Base-by-base conservation (phyloP, 352 stramenopile species). In the Pythium scleroteichum region DNA sequence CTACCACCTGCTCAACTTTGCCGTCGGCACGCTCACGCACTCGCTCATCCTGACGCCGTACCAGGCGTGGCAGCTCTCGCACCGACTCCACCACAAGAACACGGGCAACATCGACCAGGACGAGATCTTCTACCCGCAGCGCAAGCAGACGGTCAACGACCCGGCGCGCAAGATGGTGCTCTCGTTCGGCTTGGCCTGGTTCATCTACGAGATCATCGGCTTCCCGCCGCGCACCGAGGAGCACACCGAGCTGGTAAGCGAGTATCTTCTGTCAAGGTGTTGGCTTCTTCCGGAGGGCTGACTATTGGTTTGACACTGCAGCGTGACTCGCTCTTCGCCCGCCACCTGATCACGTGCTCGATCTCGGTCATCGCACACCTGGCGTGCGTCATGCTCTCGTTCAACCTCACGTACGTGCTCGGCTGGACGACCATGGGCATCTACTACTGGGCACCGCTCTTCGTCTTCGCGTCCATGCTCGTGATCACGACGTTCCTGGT, bases 51-150 rank as follows among this genome's bases (percentile, higher is more conserved):
- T 94, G 39, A 90, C 80, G 57, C 84, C 84, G 20, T 94, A 80
- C 71, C 76, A 91, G 68, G 76, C 75, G 46, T 94, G 84, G 82
- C 88, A 91, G 65, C 71, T 91, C 50, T 86, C 84, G 49, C 84
- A 92, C 68, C 82, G 84, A 40, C 82, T 89, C 60, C 84, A 94
- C 71, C 84, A 94, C 79, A 91, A 90, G 73, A 94, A 94, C 75
- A 94, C 82, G 61, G 84, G 84, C 64, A 92, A 91, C 72, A 85
- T 92, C 49, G 84, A 94, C 69, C 79, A 85, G 17, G 84, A 94
- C 54, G 84, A 92, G 62, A 80, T 92, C 61, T 94, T 92, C 58
- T 90, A 90, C 69, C 84, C 84, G 44, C 82, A 92, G 49, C 82
- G 82, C 62, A 78, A 79, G 52, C 58, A 68, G 16, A 76, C 81